Evolutionary conservation across 352 stramenopile species (phyloP).

Genomic region (Phytophthora macrochlamydospora): DNA sequence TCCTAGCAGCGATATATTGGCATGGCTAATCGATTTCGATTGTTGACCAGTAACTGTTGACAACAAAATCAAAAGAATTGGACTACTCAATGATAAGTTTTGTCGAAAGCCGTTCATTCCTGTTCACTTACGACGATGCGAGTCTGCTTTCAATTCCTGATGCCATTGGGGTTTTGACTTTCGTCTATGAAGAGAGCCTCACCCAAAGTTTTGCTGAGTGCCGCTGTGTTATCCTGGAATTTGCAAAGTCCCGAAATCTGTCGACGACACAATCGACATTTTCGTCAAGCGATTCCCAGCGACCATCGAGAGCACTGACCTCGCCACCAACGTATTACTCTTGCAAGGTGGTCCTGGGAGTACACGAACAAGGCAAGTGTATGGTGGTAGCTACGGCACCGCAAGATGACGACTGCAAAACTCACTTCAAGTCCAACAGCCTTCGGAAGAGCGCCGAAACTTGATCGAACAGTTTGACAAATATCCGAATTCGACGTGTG

Average conservation of each 20-base stretch:
- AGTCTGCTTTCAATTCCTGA: no score
- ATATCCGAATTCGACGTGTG: constrained; percentile 29
- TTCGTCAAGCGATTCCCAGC: constrained; percentile 52
- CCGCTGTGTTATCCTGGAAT: constrained; percentile 44
- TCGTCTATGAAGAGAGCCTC: no score
- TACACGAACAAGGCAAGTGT: constrained; percentile 11
- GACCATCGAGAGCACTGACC: constrained; percentile 9
- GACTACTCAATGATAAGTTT: no score
- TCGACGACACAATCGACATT: constrained; percentile 32
- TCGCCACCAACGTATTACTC: constrained; percentile 46
- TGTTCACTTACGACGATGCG: no score
- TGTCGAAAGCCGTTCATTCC: no score
- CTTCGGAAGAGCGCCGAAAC: constrained; percentile 22
- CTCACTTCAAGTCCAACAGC: constrained; percentile 19
- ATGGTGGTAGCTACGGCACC: constrained; percentile 62
- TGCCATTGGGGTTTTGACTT: no score
- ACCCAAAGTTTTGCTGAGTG: no score
- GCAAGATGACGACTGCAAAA: constrained; percentile 26
- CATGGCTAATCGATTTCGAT: no score
- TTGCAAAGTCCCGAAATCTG: constrained; percentile 13
- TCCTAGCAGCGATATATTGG: no score
- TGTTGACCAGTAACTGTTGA: no score
- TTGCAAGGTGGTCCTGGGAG: constrained; percentile 45
- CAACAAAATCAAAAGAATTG: no score
- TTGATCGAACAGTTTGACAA: constrained; percentile 31